phyloP scores from a whole-genome alignment of 768 basidiomycete species.

The Macrolepiota dolichaula region DNA sequence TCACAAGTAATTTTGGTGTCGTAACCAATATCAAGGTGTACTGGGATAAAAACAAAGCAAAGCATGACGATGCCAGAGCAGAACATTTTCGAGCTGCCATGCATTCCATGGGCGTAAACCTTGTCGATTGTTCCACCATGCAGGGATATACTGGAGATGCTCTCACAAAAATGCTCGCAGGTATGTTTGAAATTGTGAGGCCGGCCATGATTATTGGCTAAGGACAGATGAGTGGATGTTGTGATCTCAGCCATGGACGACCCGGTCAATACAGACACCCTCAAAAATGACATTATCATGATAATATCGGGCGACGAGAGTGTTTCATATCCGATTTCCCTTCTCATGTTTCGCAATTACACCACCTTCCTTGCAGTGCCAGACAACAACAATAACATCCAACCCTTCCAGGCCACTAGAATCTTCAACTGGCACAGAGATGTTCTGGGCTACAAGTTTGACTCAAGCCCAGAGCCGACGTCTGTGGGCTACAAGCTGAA shows the following conservation, averaged over 20 bases:
- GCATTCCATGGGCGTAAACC: slow-evolving; percentile 2
- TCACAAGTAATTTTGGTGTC: slow-evolving; percentile 1
- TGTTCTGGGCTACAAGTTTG: background rate
- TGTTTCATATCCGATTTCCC: background rate
- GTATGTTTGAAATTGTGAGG: background rate
- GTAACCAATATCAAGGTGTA: slow-evolving; percentile 12
- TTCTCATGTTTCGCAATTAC: background rate
- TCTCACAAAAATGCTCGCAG: background rate
- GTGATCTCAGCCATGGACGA: slow-evolving; percentile 3
- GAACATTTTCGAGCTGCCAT: background rate
- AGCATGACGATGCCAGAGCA: background rate
- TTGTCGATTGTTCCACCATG: slow-evolving; percentile 2
- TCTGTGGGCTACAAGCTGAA: too few relatives aligned
- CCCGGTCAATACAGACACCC: background rate
- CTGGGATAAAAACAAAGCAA: background rate
- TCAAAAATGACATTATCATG: background rate
- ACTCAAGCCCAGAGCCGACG: background rate
- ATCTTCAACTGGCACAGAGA: slow-evolving; percentile 9
- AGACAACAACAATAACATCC: background rate
- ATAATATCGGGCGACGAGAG: slow-evolving; percentile 1
- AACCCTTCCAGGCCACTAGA: slow-evolving; percentile 1
- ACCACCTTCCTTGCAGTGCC: background rate
- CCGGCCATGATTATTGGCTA: background rate
- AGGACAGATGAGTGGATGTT: background rate
- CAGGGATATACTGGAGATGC: slow-evolving; percentile 1